These are phyloP conservation scores for Penicillium coprophilum DNA, from an alignment of 495 filamentous ascomycete genomes.

Conservation along the genomic window DNA sequence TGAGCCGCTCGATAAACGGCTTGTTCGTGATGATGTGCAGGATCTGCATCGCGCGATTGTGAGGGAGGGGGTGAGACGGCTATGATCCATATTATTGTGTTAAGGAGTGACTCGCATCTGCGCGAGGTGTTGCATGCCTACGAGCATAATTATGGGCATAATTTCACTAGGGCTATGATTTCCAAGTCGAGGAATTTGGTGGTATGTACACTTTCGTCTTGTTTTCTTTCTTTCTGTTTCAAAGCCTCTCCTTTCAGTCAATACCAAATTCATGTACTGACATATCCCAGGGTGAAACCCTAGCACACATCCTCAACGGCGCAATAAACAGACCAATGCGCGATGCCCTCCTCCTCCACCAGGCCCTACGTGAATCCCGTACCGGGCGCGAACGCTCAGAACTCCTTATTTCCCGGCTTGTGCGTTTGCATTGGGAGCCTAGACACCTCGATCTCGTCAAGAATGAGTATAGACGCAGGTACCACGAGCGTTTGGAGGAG, in stretches of 20 bases:
- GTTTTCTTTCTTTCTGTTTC: not conserved
- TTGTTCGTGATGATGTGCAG: conserved; percentile 69
- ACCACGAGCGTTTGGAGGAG: conserved; percentile 66
- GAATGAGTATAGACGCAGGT: conserved; percentile 66
- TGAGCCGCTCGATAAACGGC: conserved; percentile 52
- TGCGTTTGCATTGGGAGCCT: conserved; percentile 82
- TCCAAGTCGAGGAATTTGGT: conserved; percentile 87
- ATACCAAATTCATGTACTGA: not conserved
- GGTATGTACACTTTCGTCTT: conserved; percentile 50
- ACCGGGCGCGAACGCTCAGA: conserved; percentile 73
- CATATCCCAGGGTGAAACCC: conserved; percentile 75
- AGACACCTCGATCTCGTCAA: conserved; percentile 72
- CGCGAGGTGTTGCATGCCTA: conserved; percentile 75
- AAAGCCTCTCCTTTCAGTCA: not conserved
- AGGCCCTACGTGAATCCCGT: conserved; percentile 69
- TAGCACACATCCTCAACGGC: conserved; percentile 95
- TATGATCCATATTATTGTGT: conserved; percentile 84
- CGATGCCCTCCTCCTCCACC: conserved; percentile 90
- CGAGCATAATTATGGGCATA: conserved; percentile 64
- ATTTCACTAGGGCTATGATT: conserved; percentile 85
- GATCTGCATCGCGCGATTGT: conserved; percentile 68
- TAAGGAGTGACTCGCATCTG: conserved; percentile 76
- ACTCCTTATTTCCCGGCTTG: conserved; percentile 75
- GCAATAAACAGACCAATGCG: conserved; percentile 93
- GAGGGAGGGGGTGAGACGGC: conserved; percentile 84